These are phyloP conservation scores for Bruguiera sexangula DNA, from an alignment of 345 rosid species.

Conservation along the genomic window DNA sequence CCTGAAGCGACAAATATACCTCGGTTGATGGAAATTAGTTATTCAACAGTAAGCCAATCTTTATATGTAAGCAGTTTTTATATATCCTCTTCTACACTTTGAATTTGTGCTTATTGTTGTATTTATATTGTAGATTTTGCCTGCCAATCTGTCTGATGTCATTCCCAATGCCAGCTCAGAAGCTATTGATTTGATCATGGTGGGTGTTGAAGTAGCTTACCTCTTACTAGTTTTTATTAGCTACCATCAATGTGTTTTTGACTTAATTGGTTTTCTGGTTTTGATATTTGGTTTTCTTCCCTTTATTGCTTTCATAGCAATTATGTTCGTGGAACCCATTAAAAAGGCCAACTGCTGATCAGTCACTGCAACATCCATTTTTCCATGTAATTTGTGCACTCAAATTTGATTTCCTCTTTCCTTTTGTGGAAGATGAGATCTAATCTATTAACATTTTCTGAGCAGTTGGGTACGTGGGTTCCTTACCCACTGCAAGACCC, in stretches of 20 bases:
- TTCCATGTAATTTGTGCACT: constrained; percentile 55
- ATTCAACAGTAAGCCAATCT: constrained; percentile 50
- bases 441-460: constrained; percentile 21
- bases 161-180: constrained; percentile 74
- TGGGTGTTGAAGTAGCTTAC: constrained; percentile 26
- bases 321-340: constrained; percentile 89
- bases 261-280: constrained; percentile 2
- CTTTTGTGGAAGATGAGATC: constrained; percentile 6
- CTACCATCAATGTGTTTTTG: neutral
- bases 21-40: constrained; percentile 52
- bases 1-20: constrained; percentile 69
- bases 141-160: constrained; percentile 54
- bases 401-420: constrained; percentile 11
- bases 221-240: neutral
- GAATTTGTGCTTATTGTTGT: constrained; percentile 2
- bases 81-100: neutral
- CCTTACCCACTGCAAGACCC: constrained; percentile 70
- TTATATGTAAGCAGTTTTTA: neutral
- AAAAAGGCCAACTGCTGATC: constrained; percentile 89
- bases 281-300: constrained; percentile 11
- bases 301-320: constrained; percentile 41
- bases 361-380: constrained; percentile 84
- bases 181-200: constrained; percentile 83
- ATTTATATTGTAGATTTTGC: constrained; percentile 44
- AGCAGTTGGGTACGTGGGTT: constrained; percentile 56